Evolutionary conservation across 768 basidiomycete species (phyloP).

Genomic region (Russula compacta): DNA sequence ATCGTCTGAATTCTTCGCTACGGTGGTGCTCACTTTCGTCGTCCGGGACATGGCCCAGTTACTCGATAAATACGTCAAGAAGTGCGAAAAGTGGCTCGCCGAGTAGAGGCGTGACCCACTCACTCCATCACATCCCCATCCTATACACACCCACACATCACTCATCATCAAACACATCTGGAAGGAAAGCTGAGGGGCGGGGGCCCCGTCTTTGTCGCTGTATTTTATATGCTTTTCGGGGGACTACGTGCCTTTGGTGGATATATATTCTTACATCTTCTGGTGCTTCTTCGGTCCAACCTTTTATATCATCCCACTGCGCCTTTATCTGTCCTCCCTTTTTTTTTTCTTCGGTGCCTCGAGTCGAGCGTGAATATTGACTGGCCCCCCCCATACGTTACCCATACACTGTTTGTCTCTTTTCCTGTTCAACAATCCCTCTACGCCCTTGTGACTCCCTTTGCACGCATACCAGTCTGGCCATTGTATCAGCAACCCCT

Average conservation of each 20-base stretch:
- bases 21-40: slow-evolving; percentile 81
- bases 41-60: slow-evolving; percentile 78
- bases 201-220: slow-evolving; percentile 15
- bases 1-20: slow-evolving; percentile 86
- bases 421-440: not conserved
- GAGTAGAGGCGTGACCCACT: slow-evolving; percentile 36
- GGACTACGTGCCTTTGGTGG: slow-evolving; percentile 23
- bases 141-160: not conserved
- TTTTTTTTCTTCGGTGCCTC: not conserved
- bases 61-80: slow-evolving; percentile 89
- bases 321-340: not conserved
- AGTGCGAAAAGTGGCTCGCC: slow-evolving; percentile 86
- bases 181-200: not conserved
- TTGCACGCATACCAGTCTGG: slow-evolving; percentile 14
- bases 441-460: slow-evolving; percentile 9
- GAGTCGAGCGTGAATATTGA: slow-evolving; percentile 1
- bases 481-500: slow-evolving; percentile 18
- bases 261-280: slow-evolving; percentile 22
- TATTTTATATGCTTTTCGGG: slow-evolving; percentile 29
- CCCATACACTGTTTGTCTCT: slow-evolving; percentile 6
- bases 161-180: not conserved
- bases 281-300: slow-evolving; percentile 26
- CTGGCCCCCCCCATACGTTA: slow-evolving; percentile 7
- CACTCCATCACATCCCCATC: not conserved
- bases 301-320: slow-evolving; percentile 14